These are phyloP conservation scores for Hypoxylon crocopeplum DNA, from an alignment of 495 filamentous ascomycete species.

Conservation along the genomic window DNA sequence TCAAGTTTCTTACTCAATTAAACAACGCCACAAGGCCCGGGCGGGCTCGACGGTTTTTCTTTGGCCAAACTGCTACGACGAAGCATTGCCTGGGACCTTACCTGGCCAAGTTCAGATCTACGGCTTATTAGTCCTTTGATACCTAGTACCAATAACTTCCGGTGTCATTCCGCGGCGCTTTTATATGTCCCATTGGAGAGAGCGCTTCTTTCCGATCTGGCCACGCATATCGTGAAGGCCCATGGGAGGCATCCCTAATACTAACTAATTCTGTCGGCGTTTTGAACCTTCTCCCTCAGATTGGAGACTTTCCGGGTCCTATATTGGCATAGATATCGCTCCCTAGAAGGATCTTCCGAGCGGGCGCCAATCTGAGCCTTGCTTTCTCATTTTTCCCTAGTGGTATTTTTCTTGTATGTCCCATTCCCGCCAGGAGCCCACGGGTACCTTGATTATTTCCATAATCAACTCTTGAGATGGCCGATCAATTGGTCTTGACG, in stretches of 20 bases:
- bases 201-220: no score
- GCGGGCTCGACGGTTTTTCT: neutral
- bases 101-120: neutral
- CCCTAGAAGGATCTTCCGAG: neutral
- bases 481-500: slow-evolving; percentile 27
- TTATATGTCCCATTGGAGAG: no score
- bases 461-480: slow-evolving; percentile 21
- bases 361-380: neutral
- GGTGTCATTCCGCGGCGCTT: no score
- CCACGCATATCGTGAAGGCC: no score
- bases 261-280: slow-evolving; percentile 8
- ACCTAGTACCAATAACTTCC: no score
- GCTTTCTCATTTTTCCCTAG: neutral
- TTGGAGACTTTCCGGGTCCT: neutral
- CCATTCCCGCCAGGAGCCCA: neutral
- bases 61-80: neutral
- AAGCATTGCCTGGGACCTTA: slow-evolving; percentile 3
- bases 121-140: no score
- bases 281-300: neutral
- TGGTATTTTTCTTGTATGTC: neutral
- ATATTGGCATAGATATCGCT: neutral
- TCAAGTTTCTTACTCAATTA: no score
- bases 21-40: neutral
- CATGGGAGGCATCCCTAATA: slow-evolving; percentile 6
- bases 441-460: slow-evolving; percentile 2